phyloP scores from a whole-genome alignment of 2,329 filamentous ascomycete species.

The Hypoxylon sp. region DNA sequence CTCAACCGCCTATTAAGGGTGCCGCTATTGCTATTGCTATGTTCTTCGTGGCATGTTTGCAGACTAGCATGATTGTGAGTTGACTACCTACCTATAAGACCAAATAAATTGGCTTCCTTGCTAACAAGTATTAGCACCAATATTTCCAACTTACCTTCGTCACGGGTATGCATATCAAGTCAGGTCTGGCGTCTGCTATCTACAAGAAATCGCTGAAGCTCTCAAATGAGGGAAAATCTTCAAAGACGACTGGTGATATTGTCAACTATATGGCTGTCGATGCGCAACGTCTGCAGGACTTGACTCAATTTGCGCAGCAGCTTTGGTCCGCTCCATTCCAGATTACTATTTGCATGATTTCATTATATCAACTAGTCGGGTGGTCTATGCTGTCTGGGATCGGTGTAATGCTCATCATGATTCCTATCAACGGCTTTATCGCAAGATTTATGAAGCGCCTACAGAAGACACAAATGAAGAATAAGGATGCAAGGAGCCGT shows the following conservation, averaged over 20 bases:
- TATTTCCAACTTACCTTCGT: constrained; percentile 97
- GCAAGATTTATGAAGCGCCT: constrained; percentile 93
- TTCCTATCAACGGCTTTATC: constrained; percentile 93
- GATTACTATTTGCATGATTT: constrained; percentile 94
- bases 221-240: constrained; percentile 90
- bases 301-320: constrained; percentile 95
- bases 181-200: constrained; percentile 88
- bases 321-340: constrained; percentile 98
- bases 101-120: constrained; percentile 1
- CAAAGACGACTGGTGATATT: constrained; percentile 96
- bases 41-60: constrained; percentile 88
- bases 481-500: constrained; percentile 93
- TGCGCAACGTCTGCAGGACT: constrained; percentile 92
- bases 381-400: constrained; percentile 96
- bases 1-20: constrained; percentile 85
- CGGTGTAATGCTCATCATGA: constrained; percentile 96
- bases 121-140: constrained; percentile 73
- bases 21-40: constrained; percentile 90
- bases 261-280: constrained; percentile 99
- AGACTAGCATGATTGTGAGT: constrained; percentile 82
- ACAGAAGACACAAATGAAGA: constrained; percentile 98
- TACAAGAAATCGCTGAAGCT: constrained; percentile 92
- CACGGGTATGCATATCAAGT: constrained; percentile 97
- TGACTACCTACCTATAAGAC: not conserved
- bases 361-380: constrained; percentile 94